Conservation (phyloP, 2,329 filamentous ascomycete genomes). For the Talaromyces verruculosus region DNA sequence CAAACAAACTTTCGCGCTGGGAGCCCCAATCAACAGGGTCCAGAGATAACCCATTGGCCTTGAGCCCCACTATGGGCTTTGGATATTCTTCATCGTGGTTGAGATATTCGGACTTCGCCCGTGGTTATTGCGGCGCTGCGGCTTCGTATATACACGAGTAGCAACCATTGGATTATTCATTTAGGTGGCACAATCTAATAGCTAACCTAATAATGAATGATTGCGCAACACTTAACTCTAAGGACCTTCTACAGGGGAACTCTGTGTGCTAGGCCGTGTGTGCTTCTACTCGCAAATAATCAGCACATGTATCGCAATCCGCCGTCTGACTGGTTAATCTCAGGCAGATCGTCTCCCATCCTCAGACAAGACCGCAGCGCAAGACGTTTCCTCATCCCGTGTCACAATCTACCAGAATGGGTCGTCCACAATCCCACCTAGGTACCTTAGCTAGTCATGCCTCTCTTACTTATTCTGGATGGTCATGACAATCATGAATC, state of each 20-base stretch:
- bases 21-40: neutral
- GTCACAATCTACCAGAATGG: neutral
- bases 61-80: neutral
- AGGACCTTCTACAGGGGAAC: neutral
- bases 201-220: neutral
- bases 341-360: neutral
- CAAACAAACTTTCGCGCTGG: neutral
- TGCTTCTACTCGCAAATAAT: neutral
- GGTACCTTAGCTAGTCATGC: neutral
- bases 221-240: neutral
- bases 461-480: neutral
- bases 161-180: neutral
- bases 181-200: neutral
- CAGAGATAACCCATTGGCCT: neutral
- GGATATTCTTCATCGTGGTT: neutral
- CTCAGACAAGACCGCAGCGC: neutral
- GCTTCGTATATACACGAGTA: neutral
- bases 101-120: neutral
- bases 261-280: neutral
- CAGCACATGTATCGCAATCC: neutral
- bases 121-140: neutral
- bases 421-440: neutral
- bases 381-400: neutral
- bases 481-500: neutral
- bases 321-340: neutral